These are phyloP conservation scores for Cryptosporidium ubiquitum DNA, from an alignment of 169 alveolate species.

Conservation along the genomic window DNA sequence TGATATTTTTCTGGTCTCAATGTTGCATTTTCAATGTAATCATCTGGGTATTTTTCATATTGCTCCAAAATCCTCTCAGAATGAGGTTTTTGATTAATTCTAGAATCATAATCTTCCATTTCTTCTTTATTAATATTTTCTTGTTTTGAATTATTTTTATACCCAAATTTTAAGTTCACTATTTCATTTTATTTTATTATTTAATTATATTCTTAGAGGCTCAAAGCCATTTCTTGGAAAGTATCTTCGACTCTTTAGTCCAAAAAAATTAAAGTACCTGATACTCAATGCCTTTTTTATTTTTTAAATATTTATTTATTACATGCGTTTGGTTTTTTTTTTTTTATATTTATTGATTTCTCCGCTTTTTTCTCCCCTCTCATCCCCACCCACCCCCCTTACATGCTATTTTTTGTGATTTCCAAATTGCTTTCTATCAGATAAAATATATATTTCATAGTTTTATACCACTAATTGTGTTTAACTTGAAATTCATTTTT, in stretches of 20 bases:
- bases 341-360: not conserved
- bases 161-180: not conserved
- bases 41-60: conserved; percentile 27
- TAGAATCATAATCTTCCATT: not conserved
- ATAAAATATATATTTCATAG: too few species aligned
- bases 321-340: not conserved
- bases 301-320: too few species aligned
- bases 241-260: not conserved
- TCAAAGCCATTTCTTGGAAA: not conserved
- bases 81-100: not conserved
- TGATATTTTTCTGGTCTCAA: conserved; percentile 42
- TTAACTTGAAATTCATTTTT: too few species aligned
- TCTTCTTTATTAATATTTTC: not conserved
- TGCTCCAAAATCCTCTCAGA: not conserved
- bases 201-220: not conserved
- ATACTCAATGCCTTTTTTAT: not conserved
- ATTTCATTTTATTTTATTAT: not conserved
- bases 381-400: not conserved
- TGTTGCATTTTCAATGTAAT: conserved; percentile 15
- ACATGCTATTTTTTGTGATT: not conserved
- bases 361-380: conserved; percentile 1
- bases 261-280: not conserved
- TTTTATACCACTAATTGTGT: not conserved
- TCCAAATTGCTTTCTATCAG: not conserved
- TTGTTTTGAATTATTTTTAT: too few species aligned